These are phyloP conservation scores for Cryptococcus wingfieldii DNA, from an alignment of 1,284 basidiomycete species.

Conservation along the genomic window DNA sequence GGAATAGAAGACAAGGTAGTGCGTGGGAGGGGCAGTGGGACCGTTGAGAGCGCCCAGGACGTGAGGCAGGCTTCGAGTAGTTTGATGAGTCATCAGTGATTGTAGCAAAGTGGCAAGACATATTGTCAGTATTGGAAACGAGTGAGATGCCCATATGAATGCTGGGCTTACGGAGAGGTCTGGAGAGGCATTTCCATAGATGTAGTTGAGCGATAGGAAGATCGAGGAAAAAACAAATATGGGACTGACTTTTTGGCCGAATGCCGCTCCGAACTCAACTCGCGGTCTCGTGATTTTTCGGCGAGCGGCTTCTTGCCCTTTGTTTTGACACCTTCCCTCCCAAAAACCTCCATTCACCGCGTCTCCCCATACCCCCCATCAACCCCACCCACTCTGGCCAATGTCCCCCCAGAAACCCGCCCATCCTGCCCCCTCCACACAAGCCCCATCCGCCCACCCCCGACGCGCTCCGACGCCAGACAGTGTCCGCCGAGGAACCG, in stretches of 20 bases:
- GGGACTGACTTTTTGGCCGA: neutral
- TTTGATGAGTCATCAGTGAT: neutral
- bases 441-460: neutral
- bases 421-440: neutral
- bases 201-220: neutral
- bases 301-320: no score
- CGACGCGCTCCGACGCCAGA: neutral
- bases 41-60: slow-evolving; percentile 40
- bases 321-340: neutral
- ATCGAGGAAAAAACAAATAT: neutral
- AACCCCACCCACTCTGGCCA: neutral
- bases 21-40: slow-evolving; percentile 34
- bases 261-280: neutral
- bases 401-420: neutral
- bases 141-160: neutral
- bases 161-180: slow-evolving; percentile 14
- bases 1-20: slow-evolving; percentile 49
- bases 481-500: neutral
- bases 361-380: neutral
- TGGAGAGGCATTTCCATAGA: slow-evolving; percentile 12
- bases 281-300: neutral
- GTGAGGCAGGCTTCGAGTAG: slow-evolving; percentile 34
- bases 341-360: neutral
- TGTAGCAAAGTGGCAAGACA: neutral
- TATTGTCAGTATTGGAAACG: neutral